These are phyloP conservation scores for Oryza officinalis DNA, from an alignment of 176 grass and related monocot genomes.

Conservation along the genomic window DNA sequence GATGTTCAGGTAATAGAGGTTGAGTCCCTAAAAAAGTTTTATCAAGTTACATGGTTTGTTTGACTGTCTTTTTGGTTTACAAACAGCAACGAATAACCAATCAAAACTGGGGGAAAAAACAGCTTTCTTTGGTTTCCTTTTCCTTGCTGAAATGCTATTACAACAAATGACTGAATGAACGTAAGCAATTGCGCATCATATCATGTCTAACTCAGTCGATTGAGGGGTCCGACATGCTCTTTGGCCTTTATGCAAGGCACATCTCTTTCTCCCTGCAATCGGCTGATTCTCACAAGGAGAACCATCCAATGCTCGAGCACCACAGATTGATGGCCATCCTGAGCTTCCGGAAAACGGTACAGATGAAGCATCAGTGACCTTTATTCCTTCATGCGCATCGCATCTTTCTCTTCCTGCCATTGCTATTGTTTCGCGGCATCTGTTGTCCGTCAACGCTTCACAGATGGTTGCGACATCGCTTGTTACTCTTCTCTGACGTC, in stretches of 20 bases:
- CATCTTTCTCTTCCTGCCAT: conserved; percentile 40
- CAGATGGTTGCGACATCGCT: conserved; percentile 4
- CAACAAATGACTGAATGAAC: conserved; percentile 1
- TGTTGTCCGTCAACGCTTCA: conserved; percentile 1
- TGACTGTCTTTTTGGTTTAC: not conserved
- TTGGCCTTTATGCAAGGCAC: conserved; percentile 49
- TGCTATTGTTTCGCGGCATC: conserved; percentile 18
- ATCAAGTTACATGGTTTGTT: not conserved
- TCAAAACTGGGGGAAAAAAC: not conserved
- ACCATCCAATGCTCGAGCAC: conserved; percentile 43
- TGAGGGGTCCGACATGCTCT: not conserved
- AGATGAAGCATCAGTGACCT: conserved; percentile 17
- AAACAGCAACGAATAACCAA: conserved; percentile 10
- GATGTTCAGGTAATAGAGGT: not conserved
- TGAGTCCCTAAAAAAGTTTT: not conserved
- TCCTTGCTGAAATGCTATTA: not conserved
- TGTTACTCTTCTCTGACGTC: conserved; percentile 13
- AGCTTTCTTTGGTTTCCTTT: not conserved
- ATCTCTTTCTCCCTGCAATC: conserved; percentile 53
- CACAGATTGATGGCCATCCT: conserved; percentile 45
- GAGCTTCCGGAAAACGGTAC: conserved; percentile 26
- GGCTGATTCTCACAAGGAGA: conserved; percentile 46
- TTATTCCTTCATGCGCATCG: conserved; percentile 38
- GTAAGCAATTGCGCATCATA: not conserved
- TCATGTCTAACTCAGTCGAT: not conserved